These are phyloP conservation scores for Closterium sp. DNA, from an alignment of 139 green algal species.

Conservation along the genomic window DNA sequence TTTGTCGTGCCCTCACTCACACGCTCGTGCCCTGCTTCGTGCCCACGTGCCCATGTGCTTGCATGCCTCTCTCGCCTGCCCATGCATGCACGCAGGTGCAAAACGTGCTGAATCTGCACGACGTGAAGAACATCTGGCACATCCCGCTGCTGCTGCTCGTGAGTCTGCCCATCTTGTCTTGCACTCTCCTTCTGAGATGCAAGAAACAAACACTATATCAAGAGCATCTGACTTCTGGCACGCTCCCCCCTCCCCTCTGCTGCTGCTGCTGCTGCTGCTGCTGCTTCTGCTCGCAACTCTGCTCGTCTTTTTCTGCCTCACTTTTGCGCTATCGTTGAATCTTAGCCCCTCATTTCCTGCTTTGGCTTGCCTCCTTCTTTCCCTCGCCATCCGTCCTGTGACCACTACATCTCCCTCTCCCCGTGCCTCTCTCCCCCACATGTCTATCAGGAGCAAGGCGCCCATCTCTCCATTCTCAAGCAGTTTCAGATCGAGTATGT, in stretches of 20 bases:
- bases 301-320: too few species aligned
- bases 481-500: not conserved
- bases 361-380: not conserved
- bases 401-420: too few species aligned
- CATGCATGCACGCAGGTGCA: conserved; percentile 1
- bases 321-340: too few species aligned
- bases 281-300: not conserved
- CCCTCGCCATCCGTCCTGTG: too few species aligned
- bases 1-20: not conserved
- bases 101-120: conserved; percentile 90
- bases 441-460: conserved; percentile 5
- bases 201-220: too few species aligned
- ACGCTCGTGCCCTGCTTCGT: not conserved
- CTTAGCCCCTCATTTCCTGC: not conserved
- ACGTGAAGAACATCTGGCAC: conserved; percentile 99
- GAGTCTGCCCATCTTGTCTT: too few species aligned
- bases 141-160: conserved; percentile 80
- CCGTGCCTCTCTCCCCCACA: conserved; percentile 1
- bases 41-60: not conserved
- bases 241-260: too few species aligned
- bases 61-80: not conserved
- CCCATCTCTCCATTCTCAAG: conserved; percentile 6
- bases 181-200: too few species aligned
- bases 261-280: not conserved
- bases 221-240: too few species aligned